Conservation (phyloP, 129 eudicot genomes). For the Sambucus nigra region DNA sequence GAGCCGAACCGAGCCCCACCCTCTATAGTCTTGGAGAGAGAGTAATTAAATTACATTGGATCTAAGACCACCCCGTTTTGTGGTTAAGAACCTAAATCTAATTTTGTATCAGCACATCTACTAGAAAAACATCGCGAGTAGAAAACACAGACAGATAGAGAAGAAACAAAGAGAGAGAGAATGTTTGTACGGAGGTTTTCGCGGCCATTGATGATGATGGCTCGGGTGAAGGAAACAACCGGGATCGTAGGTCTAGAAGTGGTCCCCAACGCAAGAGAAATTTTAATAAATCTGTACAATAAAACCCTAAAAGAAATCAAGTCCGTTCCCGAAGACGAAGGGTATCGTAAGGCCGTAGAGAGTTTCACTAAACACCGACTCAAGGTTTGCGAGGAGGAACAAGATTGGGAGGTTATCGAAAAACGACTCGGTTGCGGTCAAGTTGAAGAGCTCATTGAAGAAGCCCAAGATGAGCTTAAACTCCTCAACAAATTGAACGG, state of each 20-base stretch:
- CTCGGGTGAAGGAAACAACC: slow-evolving; percentile 64
- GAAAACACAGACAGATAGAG: neutral
- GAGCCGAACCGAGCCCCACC: too few relatives aligned
- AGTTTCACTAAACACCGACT: slow-evolving; percentile 90
- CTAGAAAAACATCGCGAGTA: neutral
- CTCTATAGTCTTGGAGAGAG: too few relatives aligned
- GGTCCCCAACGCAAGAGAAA: slow-evolving; percentile 71
- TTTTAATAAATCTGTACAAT: slow-evolving; percentile 46
- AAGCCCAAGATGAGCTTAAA: slow-evolving; percentile 85
- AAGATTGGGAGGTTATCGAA: slow-evolving; percentile 86
- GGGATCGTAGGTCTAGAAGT: slow-evolving; percentile 78
- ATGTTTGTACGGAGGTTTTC: slow-evolving; percentile 83
- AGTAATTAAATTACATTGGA: too few relatives aligned
- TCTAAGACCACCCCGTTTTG: too few relatives aligned
- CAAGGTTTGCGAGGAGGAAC: slow-evolving; percentile 76
- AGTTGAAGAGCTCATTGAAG: slow-evolving; percentile 89
- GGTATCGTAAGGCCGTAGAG: slow-evolving; percentile 89
- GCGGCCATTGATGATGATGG: slow-evolving; percentile 71
- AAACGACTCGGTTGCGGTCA: slow-evolving; percentile 85
- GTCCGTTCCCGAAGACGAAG: slow-evolving; percentile 89
- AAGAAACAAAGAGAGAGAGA: slow-evolving; percentile 15
- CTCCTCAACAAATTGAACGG: slow-evolving; percentile 73
- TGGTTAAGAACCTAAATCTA: too few relatives aligned
- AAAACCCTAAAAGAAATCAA: slow-evolving; percentile 89
- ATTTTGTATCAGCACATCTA: too few relatives aligned